These are phyloP conservation scores for Dichotomopilus funicola DNA, from an alignment of 2,329 filamentous ascomycete species.

Conservation along the genomic window DNA sequence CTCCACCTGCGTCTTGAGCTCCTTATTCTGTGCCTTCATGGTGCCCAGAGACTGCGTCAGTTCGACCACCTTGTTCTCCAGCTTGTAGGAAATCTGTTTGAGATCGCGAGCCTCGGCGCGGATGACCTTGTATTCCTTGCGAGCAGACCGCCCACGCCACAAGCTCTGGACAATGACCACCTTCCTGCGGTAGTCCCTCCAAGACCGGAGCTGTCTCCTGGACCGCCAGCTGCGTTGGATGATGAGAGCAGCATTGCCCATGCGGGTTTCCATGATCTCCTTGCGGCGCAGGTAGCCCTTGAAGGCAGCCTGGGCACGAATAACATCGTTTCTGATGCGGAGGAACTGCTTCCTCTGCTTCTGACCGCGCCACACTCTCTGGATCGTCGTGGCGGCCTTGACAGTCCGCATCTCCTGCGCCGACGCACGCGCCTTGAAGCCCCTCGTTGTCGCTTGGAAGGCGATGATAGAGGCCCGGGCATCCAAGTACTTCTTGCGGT, in stretches of 20 bases:
- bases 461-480: conserved; percentile 73
- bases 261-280: conserved; percentile 86
- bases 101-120: conserved; percentile 95
- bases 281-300: conserved; percentile 90
- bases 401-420: conserved; percentile 75
- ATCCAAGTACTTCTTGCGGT: conserved; percentile 83
- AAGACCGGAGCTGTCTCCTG: conserved; percentile 68
- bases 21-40: conserved; percentile 92
- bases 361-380: conserved; percentile 88
- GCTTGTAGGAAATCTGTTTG: conserved; percentile 98
- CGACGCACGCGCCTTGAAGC: conserved; percentile 67
- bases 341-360: conserved; percentile 80
- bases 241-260: conserved; percentile 82
- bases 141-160: conserved; percentile 79
- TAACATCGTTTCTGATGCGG: conserved; percentile 71
- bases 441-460: conserved; percentile 73
- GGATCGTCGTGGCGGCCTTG: conserved; percentile 88
- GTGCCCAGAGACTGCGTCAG: conserved; percentile 88
- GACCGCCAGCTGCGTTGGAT: conserved; percentile 90
- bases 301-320: conserved; percentile 80
- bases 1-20: conserved; percentile 77
- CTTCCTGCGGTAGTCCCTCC: conserved; percentile 86
- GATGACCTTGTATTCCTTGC: conserved; percentile 79
- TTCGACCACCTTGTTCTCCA: conserved; percentile 99
- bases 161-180: conserved; percentile 84